Percentiles rank a stretch among this genome's conserved stretches.
phyloP scores from a whole-genome alignment of 2,329 filamentous ascomycete genomes.

The Xylaria sp. region DNA sequence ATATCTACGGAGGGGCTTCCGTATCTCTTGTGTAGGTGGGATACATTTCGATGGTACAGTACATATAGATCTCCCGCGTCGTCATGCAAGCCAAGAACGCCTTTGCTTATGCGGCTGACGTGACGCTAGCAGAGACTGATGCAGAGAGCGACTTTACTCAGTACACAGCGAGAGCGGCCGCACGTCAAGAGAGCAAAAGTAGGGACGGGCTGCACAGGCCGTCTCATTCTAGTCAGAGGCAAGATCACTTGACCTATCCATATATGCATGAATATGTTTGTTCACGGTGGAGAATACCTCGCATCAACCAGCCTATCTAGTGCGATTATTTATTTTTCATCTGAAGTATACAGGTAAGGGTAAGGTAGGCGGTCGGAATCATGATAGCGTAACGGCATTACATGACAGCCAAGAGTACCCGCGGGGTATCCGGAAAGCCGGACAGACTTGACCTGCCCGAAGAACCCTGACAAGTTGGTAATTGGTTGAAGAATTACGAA shows the following conservation, averaged over 20 bases:
- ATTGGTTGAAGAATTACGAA: neutral
- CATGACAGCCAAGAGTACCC: neutral
- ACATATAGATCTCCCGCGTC: constrained; percentile 17
- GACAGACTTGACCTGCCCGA: neutral
- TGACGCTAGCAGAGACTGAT: neutral
- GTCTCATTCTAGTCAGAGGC: constrained; percentile 1
- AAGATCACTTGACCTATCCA: neutral
- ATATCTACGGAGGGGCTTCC: neutral
- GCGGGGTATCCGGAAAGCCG: neutral
- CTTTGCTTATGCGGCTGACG: constrained; percentile 22
- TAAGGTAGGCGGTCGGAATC: constrained; percentile 11
- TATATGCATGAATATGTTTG: neutral
- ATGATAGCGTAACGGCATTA: constrained; percentile 3
- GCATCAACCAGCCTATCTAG: constrained; percentile 3
- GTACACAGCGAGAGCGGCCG: constrained; percentile 16
- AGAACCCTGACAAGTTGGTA: neutral
- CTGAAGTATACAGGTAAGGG: neutral
- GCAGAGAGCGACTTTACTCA: neutral
- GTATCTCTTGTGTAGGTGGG: neutral
- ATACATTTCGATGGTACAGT: neutral
- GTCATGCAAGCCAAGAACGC: constrained; percentile 30
- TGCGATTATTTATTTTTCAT: neutral
- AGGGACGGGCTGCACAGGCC: constrained; percentile 15
- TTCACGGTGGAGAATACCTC: neutral
- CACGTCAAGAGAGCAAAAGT: neutral